Evolutionary conservation across 2,329 filamentous ascomycete species (phyloP), one percentile per base, ranked within the genome.

Genomic region (Claviceps sp.): DNA sequence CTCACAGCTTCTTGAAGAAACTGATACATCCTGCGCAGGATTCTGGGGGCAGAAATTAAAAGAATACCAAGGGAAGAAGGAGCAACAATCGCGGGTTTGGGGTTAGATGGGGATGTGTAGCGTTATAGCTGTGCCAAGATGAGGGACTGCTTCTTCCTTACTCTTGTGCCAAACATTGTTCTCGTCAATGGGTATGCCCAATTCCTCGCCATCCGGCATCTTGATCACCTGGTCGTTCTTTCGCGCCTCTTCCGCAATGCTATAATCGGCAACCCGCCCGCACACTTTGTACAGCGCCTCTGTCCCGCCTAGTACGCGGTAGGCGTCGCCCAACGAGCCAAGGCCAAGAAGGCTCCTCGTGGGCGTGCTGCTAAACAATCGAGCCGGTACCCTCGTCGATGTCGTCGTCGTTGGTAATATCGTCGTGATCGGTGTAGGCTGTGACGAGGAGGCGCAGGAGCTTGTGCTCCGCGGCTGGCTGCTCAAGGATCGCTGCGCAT

Each of bases 221-320:
- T 82, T 84, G 30, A 81, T 78, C 50, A 93, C 78, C 47, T 79
- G 75, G 0, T 77, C 81, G 4, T 81, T 79, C 59, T 84, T 84
- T 58, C 84, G 74, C 49, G 78, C 72, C 51, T 80, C 74, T 57
- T 85, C 76, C 2, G 85, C 79, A 52, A 95, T 87, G 50, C 73
- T 79, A 68, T 96, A 96, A 55, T 83, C 79, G 46, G 86, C 89
- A 57, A 86, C 80, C 53, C 69, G 70, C 8, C 83, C 78, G 69
- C 88, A 94, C 56, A 81, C 76, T 63, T 85, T 83, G 72, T 88
- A 90, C 53, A 96, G 73, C 53, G 78, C 73, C 70, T 94, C 84
- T 26, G 88, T 93, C 49, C 82, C 80, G 54, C 82, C 84, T 63
- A 93, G 86, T 37, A 89, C 86, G 51, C 85, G 78, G 65, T 96